Percentiles rank a stretch among this genome's conserved stretches.
phyloP scores from a whole-genome alignment of 2,329 filamentous ascomycete genomes.

The Dactylella cylindrospora region DNA sequence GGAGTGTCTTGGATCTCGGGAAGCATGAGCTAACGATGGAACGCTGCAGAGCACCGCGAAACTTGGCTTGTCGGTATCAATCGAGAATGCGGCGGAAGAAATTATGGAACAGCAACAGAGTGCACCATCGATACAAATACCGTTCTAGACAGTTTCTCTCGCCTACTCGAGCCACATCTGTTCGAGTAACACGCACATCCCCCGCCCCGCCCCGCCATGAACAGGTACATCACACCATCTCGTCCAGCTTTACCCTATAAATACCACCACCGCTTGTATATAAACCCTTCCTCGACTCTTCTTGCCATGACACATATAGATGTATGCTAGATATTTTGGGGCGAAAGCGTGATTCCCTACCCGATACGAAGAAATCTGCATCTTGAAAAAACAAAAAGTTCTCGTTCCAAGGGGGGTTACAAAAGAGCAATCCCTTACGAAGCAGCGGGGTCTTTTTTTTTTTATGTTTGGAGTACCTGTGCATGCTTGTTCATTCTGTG shows the following conservation, averaged over 20 bases:
- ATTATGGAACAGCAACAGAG: conserved; percentile 78
- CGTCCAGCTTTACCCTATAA: conserved; percentile 20
- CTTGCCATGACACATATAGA: conserved; percentile 27
- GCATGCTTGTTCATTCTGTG: conserved; percentile 12
- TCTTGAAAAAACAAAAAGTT: conserved; percentile 23
- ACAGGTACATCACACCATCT: conserved; percentile 20
- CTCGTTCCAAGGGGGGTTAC: conserved; percentile 13
- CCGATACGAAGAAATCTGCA: conserved; percentile 10
- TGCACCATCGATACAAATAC: conserved; percentile 38
- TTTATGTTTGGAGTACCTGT: conserved; percentile 12
- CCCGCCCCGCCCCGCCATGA: conserved; percentile 52
- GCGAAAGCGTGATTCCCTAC: neutral
- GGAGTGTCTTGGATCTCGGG: conserved; percentile 13
- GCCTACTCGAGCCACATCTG: conserved; percentile 17
- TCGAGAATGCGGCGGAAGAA: conserved; percentile 81
- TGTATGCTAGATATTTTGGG: conserved; percentile 38
- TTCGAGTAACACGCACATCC: conserved; percentile 51
- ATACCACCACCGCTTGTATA: conserved; percentile 31
- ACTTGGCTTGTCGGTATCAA: conserved; percentile 88
- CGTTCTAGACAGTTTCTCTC: conserved; percentile 34
- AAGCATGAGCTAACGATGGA: conserved; percentile 33
- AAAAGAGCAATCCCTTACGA: conserved; percentile 6
- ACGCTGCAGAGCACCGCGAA: conserved; percentile 79
- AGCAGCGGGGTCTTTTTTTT: conserved; percentile 10
- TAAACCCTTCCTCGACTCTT: conserved; percentile 12